A percentile compares a stretch with the other conserved stretches of the same genome.
Evolutionary conservation across 495 filamentous ascomycete species (phyloP).

Genomic region (Daldinia grandis): DNA sequence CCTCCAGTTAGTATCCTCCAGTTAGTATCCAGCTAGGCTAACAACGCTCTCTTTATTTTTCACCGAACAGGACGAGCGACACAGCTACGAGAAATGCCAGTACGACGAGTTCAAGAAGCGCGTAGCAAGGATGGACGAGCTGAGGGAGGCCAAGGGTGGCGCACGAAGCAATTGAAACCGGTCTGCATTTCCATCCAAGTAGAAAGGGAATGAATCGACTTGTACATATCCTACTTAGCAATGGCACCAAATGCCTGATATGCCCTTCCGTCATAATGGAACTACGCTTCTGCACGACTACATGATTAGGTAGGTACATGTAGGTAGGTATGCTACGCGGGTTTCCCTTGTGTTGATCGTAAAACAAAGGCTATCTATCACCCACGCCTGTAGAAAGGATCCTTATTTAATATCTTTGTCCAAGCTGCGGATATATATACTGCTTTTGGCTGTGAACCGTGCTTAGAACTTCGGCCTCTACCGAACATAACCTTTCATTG

Average conservation of each 20-base stretch:
- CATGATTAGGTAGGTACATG: background rate
- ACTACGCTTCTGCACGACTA: background rate
- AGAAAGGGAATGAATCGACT: background rate
- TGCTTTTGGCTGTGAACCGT: background rate
- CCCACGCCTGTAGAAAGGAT: background rate
- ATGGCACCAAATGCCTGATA: background rate
- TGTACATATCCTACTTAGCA: background rate
- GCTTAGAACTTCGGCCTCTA: background rate
- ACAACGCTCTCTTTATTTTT: slow-evolving; percentile 4
- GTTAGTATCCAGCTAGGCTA: background rate
- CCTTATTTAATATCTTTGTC: background rate
- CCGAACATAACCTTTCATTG: background rate
- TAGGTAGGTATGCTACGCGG: background rate
- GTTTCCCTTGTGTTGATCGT: background rate
- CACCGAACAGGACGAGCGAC: slow-evolving; percentile 79
- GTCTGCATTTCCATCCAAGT: background rate
- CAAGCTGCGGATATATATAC: background rate
- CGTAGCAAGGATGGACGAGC: slow-evolving; percentile 97
- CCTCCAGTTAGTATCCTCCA: background rate
- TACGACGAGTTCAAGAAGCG: slow-evolving; percentile 99
- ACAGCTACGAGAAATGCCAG: slow-evolving; percentile 98
- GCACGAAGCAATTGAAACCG: slow-evolving; percentile 81
- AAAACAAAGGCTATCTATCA: background rate
- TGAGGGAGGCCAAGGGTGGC: slow-evolving; percentile 84
- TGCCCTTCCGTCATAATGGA: background rate